Evolutionary conservation across 305 asterid species (phyloP).

Genomic region (Fraxinus sp.): DNA sequence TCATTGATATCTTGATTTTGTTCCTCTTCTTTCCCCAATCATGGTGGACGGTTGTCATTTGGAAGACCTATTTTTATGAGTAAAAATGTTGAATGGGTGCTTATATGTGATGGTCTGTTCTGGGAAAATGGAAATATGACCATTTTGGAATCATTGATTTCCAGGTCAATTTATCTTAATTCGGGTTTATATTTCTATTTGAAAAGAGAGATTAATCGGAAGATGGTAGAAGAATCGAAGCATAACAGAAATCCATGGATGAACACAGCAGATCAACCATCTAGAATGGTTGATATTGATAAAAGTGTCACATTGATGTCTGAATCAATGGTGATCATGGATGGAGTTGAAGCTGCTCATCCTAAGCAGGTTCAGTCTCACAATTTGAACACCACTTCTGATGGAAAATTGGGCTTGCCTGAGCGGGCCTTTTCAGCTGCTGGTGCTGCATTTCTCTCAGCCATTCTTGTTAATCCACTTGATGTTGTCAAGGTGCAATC

Average conservation of each 20-base stretch:
- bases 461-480: conserved; percentile 82
- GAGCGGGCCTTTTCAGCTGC: conserved; percentile 85
- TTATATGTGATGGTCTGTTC: neutral
- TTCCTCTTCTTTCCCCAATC: neutral
- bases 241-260: conserved; percentile 47
- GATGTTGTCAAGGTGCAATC: conserved; percentile 80
- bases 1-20: neutral
- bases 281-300: conserved; percentile 37
- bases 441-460: conserved; percentile 92
- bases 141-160: conserved; percentile 3
- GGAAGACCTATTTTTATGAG: neutral
- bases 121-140: neutral
- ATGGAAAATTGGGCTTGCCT: conserved; percentile 44
- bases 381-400: conserved; percentile 22
- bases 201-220: conserved; percentile 5
- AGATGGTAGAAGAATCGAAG: conserved; percentile 58
- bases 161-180: conserved; percentile 33
- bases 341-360: conserved; percentile 41
- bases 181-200: conserved; percentile 3
- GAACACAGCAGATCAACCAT: conserved; percentile 35
- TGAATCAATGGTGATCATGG: conserved; percentile 35
- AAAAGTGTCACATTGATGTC: conserved; percentile 54
- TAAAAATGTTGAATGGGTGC: neutral
- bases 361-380: conserved; percentile 30
- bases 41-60: neutral